phyloP scores from a whole-genome alignment of 108 stramenopile genomes.

The Cyclotella kingstonii region DNA sequence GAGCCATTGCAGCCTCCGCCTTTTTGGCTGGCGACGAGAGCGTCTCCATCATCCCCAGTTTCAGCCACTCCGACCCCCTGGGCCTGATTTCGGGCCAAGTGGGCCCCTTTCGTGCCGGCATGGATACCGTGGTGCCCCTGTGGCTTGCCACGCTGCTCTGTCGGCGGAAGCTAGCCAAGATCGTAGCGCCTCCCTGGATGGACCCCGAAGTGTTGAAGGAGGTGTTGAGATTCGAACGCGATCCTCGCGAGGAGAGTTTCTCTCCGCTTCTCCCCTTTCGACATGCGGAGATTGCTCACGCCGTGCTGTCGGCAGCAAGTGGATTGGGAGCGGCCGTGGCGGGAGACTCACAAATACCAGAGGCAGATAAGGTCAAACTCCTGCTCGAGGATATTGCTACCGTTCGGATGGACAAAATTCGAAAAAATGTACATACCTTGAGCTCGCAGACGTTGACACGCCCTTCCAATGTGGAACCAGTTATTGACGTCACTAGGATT shows the following conservation, averaged over 20 bases:
- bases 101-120: slow-evolving; percentile 74
- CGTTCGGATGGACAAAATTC: slow-evolving; percentile 76
- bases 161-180: slow-evolving; percentile 54
- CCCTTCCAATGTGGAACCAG: slow-evolving; percentile 15
- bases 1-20: slow-evolving; percentile 26
- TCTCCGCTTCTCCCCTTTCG: slow-evolving; percentile 62
- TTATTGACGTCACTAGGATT: slow-evolving; percentile 74
- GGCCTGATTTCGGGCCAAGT: slow-evolving; percentile 33
- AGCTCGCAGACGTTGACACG: slow-evolving; percentile 40
- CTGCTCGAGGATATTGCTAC: slow-evolving; percentile 67
- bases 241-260: slow-evolving; percentile 43
- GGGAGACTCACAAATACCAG: slow-evolving; percentile 33
- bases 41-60: slow-evolving; percentile 63
- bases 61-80: slow-evolving; percentile 42
- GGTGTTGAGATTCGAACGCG: slow-evolving; percentile 63
- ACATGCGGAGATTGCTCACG: slow-evolving; percentile 68
- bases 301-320: slow-evolving; percentile 44
- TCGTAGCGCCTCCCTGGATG: slow-evolving; percentile 59
- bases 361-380: slow-evolving; percentile 44
- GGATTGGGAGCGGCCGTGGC: slow-evolving; percentile 21
- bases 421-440: slow-evolving; percentile 67
- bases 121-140: slow-evolving; percentile 67
- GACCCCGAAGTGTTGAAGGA: slow-evolving; percentile 46
- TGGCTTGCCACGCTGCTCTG: slow-evolving; percentile 73
- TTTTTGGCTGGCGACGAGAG: slow-evolving; percentile 60